Base-by-base conservation (phyloP, 2,329 filamentous ascomycete species). In the Cladobotryum mycophilum region DNA sequence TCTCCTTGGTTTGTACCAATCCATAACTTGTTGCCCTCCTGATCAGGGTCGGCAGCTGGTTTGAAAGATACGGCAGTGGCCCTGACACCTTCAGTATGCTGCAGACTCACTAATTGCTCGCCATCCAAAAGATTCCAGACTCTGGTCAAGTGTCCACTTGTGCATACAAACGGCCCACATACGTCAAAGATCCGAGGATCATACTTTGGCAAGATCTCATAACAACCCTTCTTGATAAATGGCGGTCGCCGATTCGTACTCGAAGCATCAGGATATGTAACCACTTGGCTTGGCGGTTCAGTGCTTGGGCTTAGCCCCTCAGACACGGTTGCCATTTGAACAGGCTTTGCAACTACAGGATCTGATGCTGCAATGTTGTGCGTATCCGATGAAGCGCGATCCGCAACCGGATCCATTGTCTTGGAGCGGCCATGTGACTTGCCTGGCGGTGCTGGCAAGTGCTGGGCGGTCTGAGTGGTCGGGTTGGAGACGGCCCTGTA, bases 1-100 rank as follows among this genome's bases (percentile, higher is more conserved):
- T 99, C 93, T 44, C 93, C 93, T 6, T 82, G 76, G 58, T 86
- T 95, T 41, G 86, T 96, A 7, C 93, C 93, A 33, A 97, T 80
- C 93, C 93, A 99, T 20, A 99, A 60, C 13, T 84, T 79, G 48
- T 80, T 79, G 5, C 90, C 92, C 67, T 97, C 92, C 43, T 91
- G 83, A 52, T 89, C 81, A 1, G 92, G 79, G 56, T 86, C 81
- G 3, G 78, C 74, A 1, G 85, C 86, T 3, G 92, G 90, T 64
- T 95, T 95, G 70, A 99, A 99, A 0, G 82, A 80, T 5, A 96
- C 73, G 2, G 90, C 82, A 2, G 89, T 85, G 7, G 88, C 86
- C 64, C 88, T 95, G 55, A 89, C 76, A 2, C 86, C 89, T 62
- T 99, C 93, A 1, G 86, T 87, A 65, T 96, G 91, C 47, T 84